Conservation (phyloP, 2,329 filamentous ascomycete species). For the Cordyceps javanica region DNA sequence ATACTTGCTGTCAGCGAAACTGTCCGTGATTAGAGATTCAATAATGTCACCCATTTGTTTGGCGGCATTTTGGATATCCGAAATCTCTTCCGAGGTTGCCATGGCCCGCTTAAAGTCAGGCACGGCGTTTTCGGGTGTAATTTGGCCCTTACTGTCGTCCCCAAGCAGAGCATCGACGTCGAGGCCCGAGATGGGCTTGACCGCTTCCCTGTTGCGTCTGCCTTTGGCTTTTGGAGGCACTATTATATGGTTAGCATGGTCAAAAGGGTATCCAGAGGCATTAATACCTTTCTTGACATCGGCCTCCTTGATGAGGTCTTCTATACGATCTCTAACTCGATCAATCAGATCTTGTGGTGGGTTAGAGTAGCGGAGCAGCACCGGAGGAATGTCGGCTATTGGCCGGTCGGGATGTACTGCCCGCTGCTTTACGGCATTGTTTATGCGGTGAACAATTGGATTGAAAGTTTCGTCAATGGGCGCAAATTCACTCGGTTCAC, state of each 20-base stretch:
- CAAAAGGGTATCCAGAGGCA: not conserved
- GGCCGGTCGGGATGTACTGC: conserved; percentile 66
- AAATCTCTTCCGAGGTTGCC: conserved; percentile 50
- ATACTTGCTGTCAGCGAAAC: conserved; percentile 71
- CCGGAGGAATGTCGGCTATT: conserved; percentile 54
- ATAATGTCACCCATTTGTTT: conserved; percentile 72
- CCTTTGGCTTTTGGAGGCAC: conserved; percentile 76
- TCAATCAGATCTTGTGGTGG: conserved; percentile 63
- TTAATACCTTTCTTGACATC: conserved; percentile 84
- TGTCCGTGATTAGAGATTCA: conserved; percentile 60
- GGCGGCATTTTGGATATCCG: conserved; percentile 59
- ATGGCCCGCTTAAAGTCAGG: conserved; percentile 86
- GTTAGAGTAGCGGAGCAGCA: conserved; percentile 65
- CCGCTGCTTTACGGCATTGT: conserved; percentile 75
- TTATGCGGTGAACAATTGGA: conserved; percentile 80
- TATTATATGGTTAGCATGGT: conserved; percentile 25
- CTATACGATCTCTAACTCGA: conserved; percentile 50
- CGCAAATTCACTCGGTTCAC: conserved; percentile 59
- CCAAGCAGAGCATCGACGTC: conserved; percentile 79
- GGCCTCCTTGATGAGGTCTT: conserved; percentile 60
- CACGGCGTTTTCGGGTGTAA: conserved; percentile 66
- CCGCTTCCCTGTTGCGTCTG: conserved; percentile 60
- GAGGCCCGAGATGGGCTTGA: conserved; percentile 83
- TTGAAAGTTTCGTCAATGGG: conserved; percentile 77
- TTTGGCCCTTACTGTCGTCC: conserved; percentile 37